Conservation (phyloP, 768 basidiomycete species). For the Melanogaster broomeanus region DNA sequence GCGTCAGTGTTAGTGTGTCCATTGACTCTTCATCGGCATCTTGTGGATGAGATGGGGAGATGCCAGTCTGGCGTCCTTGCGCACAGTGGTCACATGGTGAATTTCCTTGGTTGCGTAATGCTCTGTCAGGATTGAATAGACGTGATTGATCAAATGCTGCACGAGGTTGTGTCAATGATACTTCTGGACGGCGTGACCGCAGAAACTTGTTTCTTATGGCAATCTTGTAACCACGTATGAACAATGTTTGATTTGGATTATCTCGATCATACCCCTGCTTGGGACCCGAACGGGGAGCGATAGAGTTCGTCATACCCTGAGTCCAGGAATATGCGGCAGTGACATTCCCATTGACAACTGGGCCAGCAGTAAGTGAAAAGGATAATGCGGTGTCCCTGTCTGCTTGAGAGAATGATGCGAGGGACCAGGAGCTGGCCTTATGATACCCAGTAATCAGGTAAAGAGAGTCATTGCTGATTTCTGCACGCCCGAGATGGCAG, state of each 20-base stretch:
- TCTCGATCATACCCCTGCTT: constrained; percentile 2
- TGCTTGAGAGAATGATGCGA: background rate
- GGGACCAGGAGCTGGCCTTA: background rate
- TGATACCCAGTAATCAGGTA: background rate
- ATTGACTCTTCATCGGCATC: no score
- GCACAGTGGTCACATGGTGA: no score
- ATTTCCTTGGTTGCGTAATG: no score
- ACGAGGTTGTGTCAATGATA: background rate
- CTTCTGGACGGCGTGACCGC: constrained; percentile 13
- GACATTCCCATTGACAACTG: no score
- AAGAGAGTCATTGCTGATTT: background rate
- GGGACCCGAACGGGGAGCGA: constrained; percentile 22
- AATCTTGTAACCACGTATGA: constrained; percentile 34
- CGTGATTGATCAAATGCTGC: constrained; percentile 13
- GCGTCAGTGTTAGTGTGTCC: no score
- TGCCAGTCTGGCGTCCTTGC: no score
- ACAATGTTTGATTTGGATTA: constrained; percentile 28
- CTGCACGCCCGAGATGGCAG: no score
- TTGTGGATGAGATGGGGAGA: no score
- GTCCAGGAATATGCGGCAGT: no score
- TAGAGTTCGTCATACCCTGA: constrained; percentile 4
- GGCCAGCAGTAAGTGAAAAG: no score
- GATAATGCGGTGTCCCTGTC: no score
- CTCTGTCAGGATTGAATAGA: background rate
- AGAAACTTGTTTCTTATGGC: constrained; percentile 14